Percentiles rank a stretch among this genome's conserved stretches.
Evolutionary conservation across 805 yeast species (phyloP).

Genomic region (Wickerhamomyces rabaulensis): DNA sequence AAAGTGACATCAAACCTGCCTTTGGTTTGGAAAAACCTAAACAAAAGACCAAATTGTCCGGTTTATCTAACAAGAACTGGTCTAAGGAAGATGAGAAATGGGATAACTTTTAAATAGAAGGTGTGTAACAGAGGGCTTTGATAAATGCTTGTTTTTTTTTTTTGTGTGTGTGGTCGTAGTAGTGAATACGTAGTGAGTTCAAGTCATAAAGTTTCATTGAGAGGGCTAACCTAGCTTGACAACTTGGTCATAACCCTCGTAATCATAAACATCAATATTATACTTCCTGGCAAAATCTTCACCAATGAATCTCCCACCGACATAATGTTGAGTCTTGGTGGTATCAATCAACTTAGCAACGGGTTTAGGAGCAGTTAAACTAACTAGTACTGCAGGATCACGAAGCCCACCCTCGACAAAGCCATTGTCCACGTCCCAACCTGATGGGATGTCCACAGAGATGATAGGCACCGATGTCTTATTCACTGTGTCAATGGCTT

Average conservation of each 20-base stretch:
- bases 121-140: neutral
- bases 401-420: conserved; percentile 45
- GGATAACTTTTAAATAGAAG: conserved; percentile 50
- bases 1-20: conserved; percentile 50
- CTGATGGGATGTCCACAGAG: conserved; percentile 89
- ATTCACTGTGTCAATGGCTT: conserved; percentile 37
- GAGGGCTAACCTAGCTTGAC: neutral
- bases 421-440: conserved; percentile 95
- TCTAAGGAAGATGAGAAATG: conserved; percentile 55
- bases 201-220: too few species aligned
- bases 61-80: conserved; percentile 38
- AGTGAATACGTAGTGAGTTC: too few species aligned
- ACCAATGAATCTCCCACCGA: conserved; percentile 88
- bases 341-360: conserved; percentile 55
- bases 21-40: conserved; percentile 60
- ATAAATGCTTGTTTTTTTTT: neutral
- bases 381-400: conserved; percentile 64
- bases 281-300: conserved; percentile 62
- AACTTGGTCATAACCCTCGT: conserved; percentile 54
- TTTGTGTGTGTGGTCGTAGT: too few species aligned
- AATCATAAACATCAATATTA: conserved; percentile 61
- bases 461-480: conserved; percentile 49
- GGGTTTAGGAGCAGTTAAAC: conserved; percentile 93
- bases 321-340: conserved; percentile 49
- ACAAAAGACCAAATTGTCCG: conserved; percentile 51